phyloP scores from a whole-genome alignment of 164 flowering plant genomes.

The Stephania yunnanensis region DNA sequence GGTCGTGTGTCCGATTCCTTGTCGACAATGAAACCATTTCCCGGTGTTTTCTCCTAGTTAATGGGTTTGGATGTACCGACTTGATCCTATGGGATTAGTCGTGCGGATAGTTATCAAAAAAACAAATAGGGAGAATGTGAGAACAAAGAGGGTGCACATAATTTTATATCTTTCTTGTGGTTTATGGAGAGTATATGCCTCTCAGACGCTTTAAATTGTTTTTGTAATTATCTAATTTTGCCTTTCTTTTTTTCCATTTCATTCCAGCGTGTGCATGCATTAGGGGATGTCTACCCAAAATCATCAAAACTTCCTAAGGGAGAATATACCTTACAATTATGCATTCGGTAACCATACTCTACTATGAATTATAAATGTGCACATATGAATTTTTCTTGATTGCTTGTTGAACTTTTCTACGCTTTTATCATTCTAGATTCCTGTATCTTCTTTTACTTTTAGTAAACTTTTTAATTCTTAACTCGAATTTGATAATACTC shows the following conservation, averaged over 20 bases:
- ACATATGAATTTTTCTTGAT: not conserved
- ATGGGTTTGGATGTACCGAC: too few relatives aligned
- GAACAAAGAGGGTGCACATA: too few relatives aligned
- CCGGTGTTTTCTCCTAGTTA: too few relatives aligned
- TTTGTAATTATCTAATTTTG: conserved; percentile 3
- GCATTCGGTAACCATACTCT: conserved; percentile 44
- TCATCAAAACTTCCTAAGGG: conserved; percentile 80
- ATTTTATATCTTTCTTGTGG: too few relatives aligned
- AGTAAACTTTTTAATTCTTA: not conserved
- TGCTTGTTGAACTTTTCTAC: not conserved
- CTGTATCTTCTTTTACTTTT: not conserved
- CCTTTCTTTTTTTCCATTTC: not conserved
- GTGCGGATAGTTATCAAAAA: too few relatives aligned
- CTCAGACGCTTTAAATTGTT: not conserved
- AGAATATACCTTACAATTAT: conserved; percentile 65
- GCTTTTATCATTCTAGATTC: not conserved
- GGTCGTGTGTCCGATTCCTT: too few relatives aligned
- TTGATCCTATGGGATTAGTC: too few relatives aligned
- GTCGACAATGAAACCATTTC: too few relatives aligned
- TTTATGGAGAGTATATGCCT: too few relatives aligned
- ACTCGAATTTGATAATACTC: not conserved
- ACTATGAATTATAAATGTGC: too few relatives aligned
- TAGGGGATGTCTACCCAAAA: conserved; percentile 84
- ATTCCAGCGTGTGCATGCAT: conserved; percentile 71
- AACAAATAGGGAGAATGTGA: too few relatives aligned